Percentiles rank a stretch among this genome's conserved stretches.
phyloP scores from a whole-genome alignment of 352 stramenopile genomes.

The Phytophthora gonapodyides region DNA sequence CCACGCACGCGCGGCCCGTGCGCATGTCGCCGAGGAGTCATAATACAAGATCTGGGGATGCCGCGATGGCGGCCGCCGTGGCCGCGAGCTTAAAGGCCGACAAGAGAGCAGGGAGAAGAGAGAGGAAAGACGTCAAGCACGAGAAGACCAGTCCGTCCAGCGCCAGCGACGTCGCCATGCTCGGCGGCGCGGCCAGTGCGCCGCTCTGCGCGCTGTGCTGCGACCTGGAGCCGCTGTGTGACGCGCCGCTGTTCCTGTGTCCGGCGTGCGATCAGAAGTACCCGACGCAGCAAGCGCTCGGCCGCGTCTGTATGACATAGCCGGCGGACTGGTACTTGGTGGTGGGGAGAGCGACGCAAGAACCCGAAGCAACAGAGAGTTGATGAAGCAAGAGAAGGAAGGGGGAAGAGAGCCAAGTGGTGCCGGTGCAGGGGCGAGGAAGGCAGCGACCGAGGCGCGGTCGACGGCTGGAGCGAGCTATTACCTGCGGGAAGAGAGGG shows the following conservation, averaged over 20 bases:
- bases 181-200: conserved; percentile 44
- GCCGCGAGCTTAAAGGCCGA: conserved; percentile 21
- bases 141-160: conserved; percentile 71
- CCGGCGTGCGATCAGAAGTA: conserved; percentile 83
- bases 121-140: conserved; percentile 35
- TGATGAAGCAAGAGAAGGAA: not conserved
- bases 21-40: conserved; percentile 38
- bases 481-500: conserved; percentile 15
- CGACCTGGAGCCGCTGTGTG: conserved; percentile 43
- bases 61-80: conserved; percentile 20
- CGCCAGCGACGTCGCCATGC: conserved; percentile 59
- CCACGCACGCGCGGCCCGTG: conserved; percentile 18
- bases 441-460: conserved; percentile 5
- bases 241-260: conserved; percentile 72
- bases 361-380: conserved; percentile 1
- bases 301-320: conserved; percentile 62
- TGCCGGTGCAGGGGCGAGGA: conserved; percentile 5
- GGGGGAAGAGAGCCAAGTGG: not conserved
- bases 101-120: conserved; percentile 13
- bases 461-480: conserved; percentile 13
- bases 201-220: conserved; percentile 78
- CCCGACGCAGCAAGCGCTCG: conserved; percentile 77
- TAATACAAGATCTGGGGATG: conserved; percentile 26
- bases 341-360: conserved; percentile 3
- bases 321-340: conserved; percentile 4